phyloP scores from a whole-genome alignment of 768 basidiomycete genomes.

The Megacollybia marginata region DNA sequence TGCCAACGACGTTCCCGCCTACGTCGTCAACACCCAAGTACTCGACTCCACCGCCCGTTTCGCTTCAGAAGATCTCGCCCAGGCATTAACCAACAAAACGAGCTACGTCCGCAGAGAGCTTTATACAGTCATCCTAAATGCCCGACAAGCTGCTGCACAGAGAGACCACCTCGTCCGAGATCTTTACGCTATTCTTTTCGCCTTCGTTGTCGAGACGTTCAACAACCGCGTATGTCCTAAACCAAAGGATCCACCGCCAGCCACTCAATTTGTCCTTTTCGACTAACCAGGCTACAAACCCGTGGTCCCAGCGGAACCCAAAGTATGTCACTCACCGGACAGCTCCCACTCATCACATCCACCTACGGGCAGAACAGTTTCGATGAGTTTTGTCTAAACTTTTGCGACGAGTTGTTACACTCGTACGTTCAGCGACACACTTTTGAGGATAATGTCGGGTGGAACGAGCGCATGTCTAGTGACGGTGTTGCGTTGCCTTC shows the following conservation, averaged over 20 bases:
- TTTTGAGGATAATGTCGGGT: conserved; percentile 67
- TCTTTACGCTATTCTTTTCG: conserved; percentile 84
- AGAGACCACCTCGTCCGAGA: conserved; percentile 77
- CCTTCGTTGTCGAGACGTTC: conserved; percentile 80
- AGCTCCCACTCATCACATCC: conserved; percentile 45
- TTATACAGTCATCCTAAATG: conserved; percentile 72
- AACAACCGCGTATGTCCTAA: conserved; percentile 69
- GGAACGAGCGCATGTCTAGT: conserved; percentile 48
- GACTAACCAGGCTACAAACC: conserved; percentile 79
- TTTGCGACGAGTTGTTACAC: conserved; percentile 75
- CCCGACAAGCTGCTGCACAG: conserved; percentile 64
- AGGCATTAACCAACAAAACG: conserved; percentile 84
- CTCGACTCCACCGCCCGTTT: conserved; percentile 67
- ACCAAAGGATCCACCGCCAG: conserved; percentile 45
- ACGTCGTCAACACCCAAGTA: conserved; percentile 61
- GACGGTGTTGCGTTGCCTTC: conserved; percentile 65
- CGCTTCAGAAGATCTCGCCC: conserved; percentile 66
- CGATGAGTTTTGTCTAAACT: conserved; percentile 85
- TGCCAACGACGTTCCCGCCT: conserved; percentile 41
- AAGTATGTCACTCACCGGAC: conserved; percentile 35
- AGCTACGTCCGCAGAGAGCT: conserved; percentile 85
- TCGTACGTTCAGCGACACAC: conserved; percentile 66
- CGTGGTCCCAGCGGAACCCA: conserved; percentile 55
- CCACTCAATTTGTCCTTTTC: conserved; percentile 64
- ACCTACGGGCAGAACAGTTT: conserved; percentile 77